phyloP scores from a whole-genome alignment of 106 monocot genomes.

The Gastrodia elata region DNA sequence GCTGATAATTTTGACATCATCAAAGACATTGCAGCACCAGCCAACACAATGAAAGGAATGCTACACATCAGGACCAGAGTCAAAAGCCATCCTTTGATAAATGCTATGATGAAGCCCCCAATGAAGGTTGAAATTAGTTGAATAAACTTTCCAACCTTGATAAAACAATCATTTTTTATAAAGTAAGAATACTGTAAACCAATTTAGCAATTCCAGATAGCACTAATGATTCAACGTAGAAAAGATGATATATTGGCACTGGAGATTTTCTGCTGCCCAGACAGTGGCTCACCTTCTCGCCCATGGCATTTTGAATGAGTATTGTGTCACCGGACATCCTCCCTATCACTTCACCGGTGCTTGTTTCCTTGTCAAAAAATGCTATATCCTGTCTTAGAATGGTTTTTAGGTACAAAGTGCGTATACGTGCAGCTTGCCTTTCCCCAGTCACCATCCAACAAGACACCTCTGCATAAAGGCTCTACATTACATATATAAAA shows the following conservation, averaged over 20 bases:
- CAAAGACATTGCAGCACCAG: conserved; percentile 39
- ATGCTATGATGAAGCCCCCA: conserved; percentile 55
- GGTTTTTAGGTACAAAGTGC: conserved; percentile 46
- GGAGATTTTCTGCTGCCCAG: neutral
- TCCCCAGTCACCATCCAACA: conserved; percentile 88
- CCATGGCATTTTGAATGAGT: conserved; percentile 76
- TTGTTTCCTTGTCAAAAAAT: conserved; percentile 68
- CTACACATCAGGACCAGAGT: conserved; percentile 52
- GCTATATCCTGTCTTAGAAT: conserved; percentile 73
- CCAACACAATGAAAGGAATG: conserved; percentile 43
- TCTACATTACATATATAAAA: conserved; percentile 2
- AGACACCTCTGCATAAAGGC: conserved; percentile 46
- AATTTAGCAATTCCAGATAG: neutral
- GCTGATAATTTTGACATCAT: conserved; percentile 29
- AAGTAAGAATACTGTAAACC: neutral
- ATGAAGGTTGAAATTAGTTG: conserved; percentile 59
- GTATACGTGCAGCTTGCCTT: conserved; percentile 67
- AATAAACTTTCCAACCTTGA: conserved; percentile 56
- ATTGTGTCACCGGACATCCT: conserved; percentile 76
- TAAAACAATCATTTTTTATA: neutral
- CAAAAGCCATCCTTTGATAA: conserved; percentile 63
- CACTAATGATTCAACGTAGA: neutral
- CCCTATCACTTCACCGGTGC: conserved; percentile 61
- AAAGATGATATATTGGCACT: too few relatives aligned
- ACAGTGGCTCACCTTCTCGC: conserved; percentile 50